Percentiles rank a stretch among this genome's conserved stretches.
These are phyloP conservation scores for Cenchrus fungigraminus DNA, from an alignment of 176 grass and related monocot genomes.

Conservation along the genomic window DNA sequence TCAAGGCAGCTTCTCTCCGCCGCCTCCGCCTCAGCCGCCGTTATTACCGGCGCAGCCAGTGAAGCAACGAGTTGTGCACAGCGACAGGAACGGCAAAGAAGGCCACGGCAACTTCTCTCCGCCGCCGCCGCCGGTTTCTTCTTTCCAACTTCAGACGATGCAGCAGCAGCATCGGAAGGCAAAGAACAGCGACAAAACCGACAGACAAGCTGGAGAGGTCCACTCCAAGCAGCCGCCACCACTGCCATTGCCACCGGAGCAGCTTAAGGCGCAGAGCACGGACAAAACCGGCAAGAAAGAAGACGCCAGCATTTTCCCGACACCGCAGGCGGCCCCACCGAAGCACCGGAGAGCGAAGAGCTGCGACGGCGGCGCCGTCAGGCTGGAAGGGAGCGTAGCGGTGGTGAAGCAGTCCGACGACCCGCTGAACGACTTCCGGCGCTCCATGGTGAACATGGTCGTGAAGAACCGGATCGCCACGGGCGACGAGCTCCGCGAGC, in stretches of 20 bases:
- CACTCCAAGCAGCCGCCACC: slow-evolving; percentile 7
- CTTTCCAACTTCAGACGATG: background rate
- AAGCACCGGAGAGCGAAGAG: slow-evolving; percentile 40
- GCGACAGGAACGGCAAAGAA: slow-evolving; percentile 32
- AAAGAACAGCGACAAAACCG: slow-evolving; percentile 40
- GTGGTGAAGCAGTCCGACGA: slow-evolving; percentile 68
- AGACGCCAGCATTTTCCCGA: background rate
- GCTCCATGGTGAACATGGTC: slow-evolving; percentile 79
- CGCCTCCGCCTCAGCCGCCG: background rate
- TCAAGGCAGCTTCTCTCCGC: background rate
- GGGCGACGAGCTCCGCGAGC: slow-evolving; percentile 61
- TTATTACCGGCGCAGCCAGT: background rate
- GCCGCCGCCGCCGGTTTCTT: background rate
- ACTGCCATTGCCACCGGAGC: slow-evolving; percentile 10
- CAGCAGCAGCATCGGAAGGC: slow-evolving; percentile 37
- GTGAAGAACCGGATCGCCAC: slow-evolving; percentile 63
- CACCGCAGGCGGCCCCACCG: background rate
- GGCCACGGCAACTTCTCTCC: slow-evolving; percentile 40
- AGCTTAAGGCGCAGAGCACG: background rate
- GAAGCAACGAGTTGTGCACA: slow-evolving; percentile 4
- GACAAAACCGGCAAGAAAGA: background rate
- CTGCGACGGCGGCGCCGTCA: slow-evolving; percentile 11
- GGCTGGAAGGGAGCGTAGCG: slow-evolving; percentile 52
- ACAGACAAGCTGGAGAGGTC: background rate
- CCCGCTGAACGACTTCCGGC: slow-evolving; percentile 68